Base-by-base conservation (phyloP, 2,329 filamentous ascomycete genomes). In the Aspergillus sergii region DNA sequence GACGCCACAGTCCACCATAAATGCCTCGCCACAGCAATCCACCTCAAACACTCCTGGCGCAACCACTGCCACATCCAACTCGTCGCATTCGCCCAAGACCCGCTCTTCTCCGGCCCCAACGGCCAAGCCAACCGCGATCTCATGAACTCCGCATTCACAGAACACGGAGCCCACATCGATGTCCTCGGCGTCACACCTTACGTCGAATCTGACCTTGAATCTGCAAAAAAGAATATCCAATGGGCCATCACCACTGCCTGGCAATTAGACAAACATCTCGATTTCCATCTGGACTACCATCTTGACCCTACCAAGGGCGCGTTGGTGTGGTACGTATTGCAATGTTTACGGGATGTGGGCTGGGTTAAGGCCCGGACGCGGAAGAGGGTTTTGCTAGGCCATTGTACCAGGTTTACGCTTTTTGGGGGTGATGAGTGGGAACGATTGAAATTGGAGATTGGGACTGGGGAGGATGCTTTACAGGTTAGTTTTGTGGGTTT, bases 281-380 rank as follows among this genome's bases (percentile, higher is more conserved):
- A 92, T 69, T 87, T 92, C 53, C 90, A 92, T 72, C 81, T 92
- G 7, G 90, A 92, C 73, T 92, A 92, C 73, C 88, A 88, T 61
- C 78, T 92, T 3, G 83, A 88, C 58, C 63, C 76, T 2, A 68
- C 71, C 1, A 81, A 76, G 53, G 80, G 84, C 57, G 78, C 86
- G 0, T 76, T 88, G 59, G 76, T 89, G 0, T 85, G 84, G 78
- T 76, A 83, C 48, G 84, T 88, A 1, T 61, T 91, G 26, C 71
- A 82, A 1, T 74, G 79, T 1, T 77, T 91, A 14, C 80, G 82
- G 61, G 73, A 77, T 14, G 73, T 79, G 30, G 63, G 77, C 3
- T 92, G 89, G 89, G 70, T 9, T 67, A 61, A 64, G 45, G 3
- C 39, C 7, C 32, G 72, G 63, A 80, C 77, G 0, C 62, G 70